Evolutionary conservation across 2,329 filamentous ascomycete species (phyloP), one percentile per base, ranked within the genome.

Genomic region (Penicillium decumbens): DNA sequence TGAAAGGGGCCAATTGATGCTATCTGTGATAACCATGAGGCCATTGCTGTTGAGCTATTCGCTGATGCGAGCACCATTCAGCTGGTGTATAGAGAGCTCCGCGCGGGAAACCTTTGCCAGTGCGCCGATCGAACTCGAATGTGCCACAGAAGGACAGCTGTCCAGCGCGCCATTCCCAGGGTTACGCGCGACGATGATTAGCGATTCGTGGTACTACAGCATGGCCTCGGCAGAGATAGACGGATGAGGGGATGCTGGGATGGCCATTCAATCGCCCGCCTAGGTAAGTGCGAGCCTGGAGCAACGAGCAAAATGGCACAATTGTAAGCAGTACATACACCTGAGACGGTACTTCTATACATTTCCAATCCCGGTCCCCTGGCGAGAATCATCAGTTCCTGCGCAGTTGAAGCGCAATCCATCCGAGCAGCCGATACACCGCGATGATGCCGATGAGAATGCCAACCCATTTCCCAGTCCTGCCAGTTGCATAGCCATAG

Each of bases 391-490:
- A 24, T 51, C 38, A 49, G 28, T 33, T 45, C 44, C 32, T 50
- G 20, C 56, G 57, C 40, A 60, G 15, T 13, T 45, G 41, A 27
- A 89, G 68, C 23, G 81, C 83, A 45, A 80, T 57, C 82, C 82
- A 88, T 1, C 82, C 84, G 4, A 89, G 75, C 4, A 89, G 40
- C 43, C 88, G 74, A 72, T 91, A 91, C 0, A 81, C 89, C 12
- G 80, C 72, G 58, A 89, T 84, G 56, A 95, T 95, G 2, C 76
- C 82, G 44, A 95, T 65, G 74, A 92, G 77, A 58, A 92, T 91
- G 0, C 88, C 89, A 18, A 89, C 81, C 77, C 88, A 88, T 63
- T 81, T 79, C 3, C 82, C 85, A 25, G 78, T 79, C 49, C 78
- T 72, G 0, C 81, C 84, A 2, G 78, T 79, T 7, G 77, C 71